Percentiles rank a stretch among this genome's conserved stretches.
phyloP scores from a whole-genome alignment of 805 yeast species.

The Kodamaea lidongshanica region DNA sequence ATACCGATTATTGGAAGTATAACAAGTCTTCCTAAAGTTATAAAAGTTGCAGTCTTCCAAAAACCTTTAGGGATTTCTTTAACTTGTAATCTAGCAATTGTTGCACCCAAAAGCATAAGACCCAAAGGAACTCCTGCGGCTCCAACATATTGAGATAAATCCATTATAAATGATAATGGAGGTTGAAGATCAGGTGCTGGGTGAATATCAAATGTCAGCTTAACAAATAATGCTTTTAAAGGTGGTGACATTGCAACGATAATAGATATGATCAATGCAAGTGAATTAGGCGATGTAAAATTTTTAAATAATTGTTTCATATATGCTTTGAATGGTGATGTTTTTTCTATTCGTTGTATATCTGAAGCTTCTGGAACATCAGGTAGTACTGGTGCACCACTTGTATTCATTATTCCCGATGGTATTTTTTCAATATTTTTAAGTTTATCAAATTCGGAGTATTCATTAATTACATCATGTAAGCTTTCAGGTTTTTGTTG shows the following conservation, averaged over 20 bases:
- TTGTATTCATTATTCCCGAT: constrained; percentile 13
- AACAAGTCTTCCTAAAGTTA: constrained; percentile 55
- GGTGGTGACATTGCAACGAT: constrained; percentile 83
- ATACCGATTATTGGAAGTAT: constrained; percentile 76
- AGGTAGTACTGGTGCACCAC: constrained; percentile 10
- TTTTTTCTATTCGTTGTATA: background rate
- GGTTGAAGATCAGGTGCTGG: constrained; percentile 83
- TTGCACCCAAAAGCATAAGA: constrained; percentile 74
- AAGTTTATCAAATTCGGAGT: constrained; percentile 41
- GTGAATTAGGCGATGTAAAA: constrained; percentile 64
- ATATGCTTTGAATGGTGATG: constrained; percentile 1
- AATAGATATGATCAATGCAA: constrained; percentile 61
- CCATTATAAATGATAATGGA: constrained; percentile 79
- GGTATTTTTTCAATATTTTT: constrained; percentile 14
- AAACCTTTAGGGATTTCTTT: constrained; percentile 60
- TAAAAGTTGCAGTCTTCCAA: constrained; percentile 55
- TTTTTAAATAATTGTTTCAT: constrained; percentile 31
- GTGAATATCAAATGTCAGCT: constrained; percentile 45
- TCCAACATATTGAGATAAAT: constrained; percentile 72
- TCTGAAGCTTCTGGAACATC: constrained; percentile 2
- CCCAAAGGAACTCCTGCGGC: constrained; percentile 89
- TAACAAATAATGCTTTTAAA: constrained; percentile 49
- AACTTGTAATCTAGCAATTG: constrained; percentile 69
- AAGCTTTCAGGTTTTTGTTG: constrained; percentile 29
- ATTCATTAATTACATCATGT: constrained; percentile 36